Evolutionary conservation across 768 basidiomycete species (phyloP), one percentile per base, ranked within the genome.

Genomic region (Agaricus blazei): DNA sequence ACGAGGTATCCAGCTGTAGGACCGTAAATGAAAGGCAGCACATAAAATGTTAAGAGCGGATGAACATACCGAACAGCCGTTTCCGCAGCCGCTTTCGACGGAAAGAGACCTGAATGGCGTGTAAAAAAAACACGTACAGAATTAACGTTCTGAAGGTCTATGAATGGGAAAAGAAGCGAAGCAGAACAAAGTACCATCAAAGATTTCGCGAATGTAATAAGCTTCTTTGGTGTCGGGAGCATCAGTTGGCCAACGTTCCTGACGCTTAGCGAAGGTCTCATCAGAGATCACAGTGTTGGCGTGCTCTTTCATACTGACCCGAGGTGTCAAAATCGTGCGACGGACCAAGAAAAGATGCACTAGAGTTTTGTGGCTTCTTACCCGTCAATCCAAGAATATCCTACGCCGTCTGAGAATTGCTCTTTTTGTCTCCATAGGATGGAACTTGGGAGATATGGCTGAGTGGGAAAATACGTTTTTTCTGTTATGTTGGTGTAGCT

Each of bases 401-500:
- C 95, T 52, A 97, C 94, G 52, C 97, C 97, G 65, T 99, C 97
- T 1, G 95, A 98, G 75, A 99, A 99, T 65, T 98, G 95, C 72
- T 99, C 97, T 70, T 99, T 99, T 70, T 99, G 97, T 54, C 97
- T 82, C 97, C 97, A 99, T 41, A 99, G 78, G 64, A 99, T 98
- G 14, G 90, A 91, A 54, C 80, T 80, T 11, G 97, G 97, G 50
- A 99, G 84, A 72, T 98, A 99, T 1, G 93, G 87, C 88, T 93
- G 64, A 26, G 14, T 31, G 28, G 46, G 58, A 31, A 40, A 37
- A 28, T 28, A 48, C 53, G 36, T 9, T 38, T 14, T 2, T 57
- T 11, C 23, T 34, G 11, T 34, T 7, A 34, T 34, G 34, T 26
- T 52, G 23, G 50, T 46, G 19, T 19, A 19, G 19, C 19, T 19